Evolutionary conservation across 306 rosid genomes (phyloP).

Genomic region (Citrullus mucosospermus): DNA sequence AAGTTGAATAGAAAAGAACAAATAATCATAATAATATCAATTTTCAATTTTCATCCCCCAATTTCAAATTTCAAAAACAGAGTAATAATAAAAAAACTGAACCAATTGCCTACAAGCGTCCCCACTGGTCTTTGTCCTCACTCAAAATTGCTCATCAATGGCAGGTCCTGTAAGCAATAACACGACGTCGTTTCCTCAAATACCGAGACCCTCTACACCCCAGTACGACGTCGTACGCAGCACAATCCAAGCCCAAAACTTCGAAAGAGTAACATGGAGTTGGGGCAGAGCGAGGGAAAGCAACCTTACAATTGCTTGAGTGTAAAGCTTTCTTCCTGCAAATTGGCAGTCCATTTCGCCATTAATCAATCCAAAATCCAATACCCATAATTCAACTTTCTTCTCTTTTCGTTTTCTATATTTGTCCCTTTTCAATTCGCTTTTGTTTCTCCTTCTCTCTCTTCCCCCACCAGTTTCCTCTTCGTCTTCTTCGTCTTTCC

Average conservation of each 20-base stretch:
- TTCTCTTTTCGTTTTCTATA: background rate
- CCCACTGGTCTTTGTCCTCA: background rate
- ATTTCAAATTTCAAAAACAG: conserved; percentile 6
- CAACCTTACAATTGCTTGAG: conserved; percentile 7
- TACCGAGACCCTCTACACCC: background rate
- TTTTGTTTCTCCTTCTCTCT: background rate
- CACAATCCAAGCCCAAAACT: background rate
- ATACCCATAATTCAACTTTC: conserved; percentile 4
- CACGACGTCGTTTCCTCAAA: conserved; percentile 4
- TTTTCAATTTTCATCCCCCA: background rate
- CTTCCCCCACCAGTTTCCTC: conserved; percentile 1
- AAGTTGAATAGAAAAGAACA: background rate
- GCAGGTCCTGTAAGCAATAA: background rate
- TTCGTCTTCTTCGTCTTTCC: conserved; percentile 9
- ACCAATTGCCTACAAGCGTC: background rate
- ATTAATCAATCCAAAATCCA: conserved; percentile 3
- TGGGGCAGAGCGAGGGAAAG: conserved; percentile 8
- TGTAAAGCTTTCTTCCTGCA: conserved; percentile 9
- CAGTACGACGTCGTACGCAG: conserved; percentile 2
- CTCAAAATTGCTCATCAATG: conserved; percentile 7
- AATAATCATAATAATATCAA: background rate
- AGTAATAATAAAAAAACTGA: background rate
- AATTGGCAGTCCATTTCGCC: conserved; percentile 9
- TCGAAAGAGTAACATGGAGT: background rate
- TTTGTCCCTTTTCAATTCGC: conserved; percentile 1